Conservation (phyloP, 129 eudicot species). For the Flaveria brownii region DNA sequence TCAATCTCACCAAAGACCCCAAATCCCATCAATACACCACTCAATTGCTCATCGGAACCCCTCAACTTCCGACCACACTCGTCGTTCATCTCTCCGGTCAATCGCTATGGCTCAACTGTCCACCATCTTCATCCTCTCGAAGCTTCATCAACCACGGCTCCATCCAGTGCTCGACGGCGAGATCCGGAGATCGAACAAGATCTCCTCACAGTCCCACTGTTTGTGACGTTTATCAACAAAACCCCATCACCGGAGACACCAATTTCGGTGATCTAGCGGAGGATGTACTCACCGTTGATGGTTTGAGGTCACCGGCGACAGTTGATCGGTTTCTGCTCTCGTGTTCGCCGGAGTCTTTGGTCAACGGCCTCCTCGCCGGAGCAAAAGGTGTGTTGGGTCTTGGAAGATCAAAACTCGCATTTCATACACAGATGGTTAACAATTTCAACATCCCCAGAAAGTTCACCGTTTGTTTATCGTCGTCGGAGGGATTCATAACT, state of each 20-base stretch:
- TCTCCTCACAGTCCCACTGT: background rate
- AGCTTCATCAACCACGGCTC: constrained; percentile 42
- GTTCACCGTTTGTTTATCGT: constrained; percentile 63
- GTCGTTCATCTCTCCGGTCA: constrained; percentile 65
- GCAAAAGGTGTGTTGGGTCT: constrained; percentile 72
- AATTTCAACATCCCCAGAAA: constrained; percentile 49
- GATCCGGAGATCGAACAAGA: constrained; percentile 2
- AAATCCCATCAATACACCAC: constrained; percentile 64
- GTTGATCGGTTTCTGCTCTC: constrained; percentile 49
- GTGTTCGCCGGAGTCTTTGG: constrained; percentile 43
- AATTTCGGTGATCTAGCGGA: constrained; percentile 46
- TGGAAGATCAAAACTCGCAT: constrained; percentile 55
- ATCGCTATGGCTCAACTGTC: constrained; percentile 48
- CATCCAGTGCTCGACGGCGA: constrained; percentile 52
- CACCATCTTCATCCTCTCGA: constrained; percentile 31
- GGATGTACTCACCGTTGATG: constrained; percentile 30
- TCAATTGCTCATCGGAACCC: constrained; percentile 44
- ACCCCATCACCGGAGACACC: constrained; percentile 45
- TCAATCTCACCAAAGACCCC: constrained; percentile 51
- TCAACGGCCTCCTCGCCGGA: constrained; percentile 46
- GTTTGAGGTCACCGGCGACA: constrained; percentile 20
- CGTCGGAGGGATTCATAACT: constrained; percentile 48
- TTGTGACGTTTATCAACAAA: constrained; percentile 44
- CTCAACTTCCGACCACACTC: constrained; percentile 40
- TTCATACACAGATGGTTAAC: constrained; percentile 50